Base-by-base conservation (phyloP, 2,329 filamentous ascomycete genomes). In the Dactylonectria estremocensis region DNA sequence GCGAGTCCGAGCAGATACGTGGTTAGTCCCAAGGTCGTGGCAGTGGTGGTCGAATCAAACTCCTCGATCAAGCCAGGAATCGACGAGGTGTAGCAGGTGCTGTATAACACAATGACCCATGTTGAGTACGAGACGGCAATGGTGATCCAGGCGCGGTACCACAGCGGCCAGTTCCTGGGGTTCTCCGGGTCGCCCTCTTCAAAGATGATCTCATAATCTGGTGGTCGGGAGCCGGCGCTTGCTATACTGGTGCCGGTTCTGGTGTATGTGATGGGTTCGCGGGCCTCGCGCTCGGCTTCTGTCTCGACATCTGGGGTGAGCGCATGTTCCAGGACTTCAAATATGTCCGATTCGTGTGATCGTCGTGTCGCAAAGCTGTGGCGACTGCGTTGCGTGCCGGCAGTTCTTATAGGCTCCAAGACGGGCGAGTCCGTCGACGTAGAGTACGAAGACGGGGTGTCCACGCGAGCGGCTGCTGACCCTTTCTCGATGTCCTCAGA, bases 1-100 rank as follows among this genome's bases (percentile, higher is more conserved):
- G 93, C 93, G 53, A 96, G 85, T 5, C 94, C 94, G 24, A 94
- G 78, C 9, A 96, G 85, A 76, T 96, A 97, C 0, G 91, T 91
- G 0, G 94, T 96, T 50, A 97, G 84, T 5, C 94, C 94, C 3
- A 96, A 82, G 0, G 93, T 93, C 1, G 91, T 87, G n/a, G 91
- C 79, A 0, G 89, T 90, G 37, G 88, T 84, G 14, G 83, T 77
- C 18, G 89, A 84, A 43, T 85, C 81, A 72, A 94, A 95, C 58
- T 93, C 91, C 14, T 84, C 78, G 75, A 90, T 88, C 79, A 97
- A 88, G 0, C 92, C 91, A 0, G 89, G 87, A 37, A 93, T 89
- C 3, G 90, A 91, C 1, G 91, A 89, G 1, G 93, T 94, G 77
- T 96, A 97, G 58, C 89, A 91, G 0, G 94, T 96, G 53, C 91